phyloP scores from a whole-genome alignment of 148 eudicot species.

The Vaccinium myrtillus region DNA sequence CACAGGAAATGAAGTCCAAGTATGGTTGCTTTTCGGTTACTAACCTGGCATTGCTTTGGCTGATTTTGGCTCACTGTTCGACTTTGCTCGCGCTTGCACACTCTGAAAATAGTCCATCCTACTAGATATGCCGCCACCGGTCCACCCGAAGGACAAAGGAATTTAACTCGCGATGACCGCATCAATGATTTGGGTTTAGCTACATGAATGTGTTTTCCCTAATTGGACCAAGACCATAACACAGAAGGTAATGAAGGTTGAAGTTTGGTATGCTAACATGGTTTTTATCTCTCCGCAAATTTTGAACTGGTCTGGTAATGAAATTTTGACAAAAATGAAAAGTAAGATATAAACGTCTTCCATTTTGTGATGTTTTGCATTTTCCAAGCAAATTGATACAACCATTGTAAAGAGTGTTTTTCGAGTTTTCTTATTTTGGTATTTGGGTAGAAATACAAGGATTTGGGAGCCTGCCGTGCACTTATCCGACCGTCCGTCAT shows the following conservation, averaged over 20 bases:
- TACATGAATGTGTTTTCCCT: neutral
- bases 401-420: too few species aligned
- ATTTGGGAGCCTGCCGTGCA: too few species aligned
- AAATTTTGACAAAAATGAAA: too few species aligned
- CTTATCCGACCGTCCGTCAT: too few species aligned
- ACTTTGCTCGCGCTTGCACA: neutral
- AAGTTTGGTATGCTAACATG: neutral
- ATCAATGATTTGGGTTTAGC: neutral
- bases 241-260: neutral
- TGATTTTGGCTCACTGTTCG: constrained; percentile 7
- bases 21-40: neutral
- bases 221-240: too few species aligned
- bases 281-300: neutral
- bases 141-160: neutral
- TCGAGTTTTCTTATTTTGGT: too few species aligned
- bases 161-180: neutral
- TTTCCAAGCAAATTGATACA: too few species aligned
- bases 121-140: neutral
- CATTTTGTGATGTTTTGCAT: neutral
- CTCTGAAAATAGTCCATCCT: neutral
- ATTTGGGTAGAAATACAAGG: too few species aligned
- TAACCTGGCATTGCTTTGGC: neutral
- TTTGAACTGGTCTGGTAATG: neutral
- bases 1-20: neutral
- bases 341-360: too few species aligned